Percentiles rank a stretch among this genome's conserved stretches.
These are phyloP conservation scores for Phytophthora citricola DNA, from an alignment of 352 stramenopile genomes.

Conservation along the genomic window DNA sequence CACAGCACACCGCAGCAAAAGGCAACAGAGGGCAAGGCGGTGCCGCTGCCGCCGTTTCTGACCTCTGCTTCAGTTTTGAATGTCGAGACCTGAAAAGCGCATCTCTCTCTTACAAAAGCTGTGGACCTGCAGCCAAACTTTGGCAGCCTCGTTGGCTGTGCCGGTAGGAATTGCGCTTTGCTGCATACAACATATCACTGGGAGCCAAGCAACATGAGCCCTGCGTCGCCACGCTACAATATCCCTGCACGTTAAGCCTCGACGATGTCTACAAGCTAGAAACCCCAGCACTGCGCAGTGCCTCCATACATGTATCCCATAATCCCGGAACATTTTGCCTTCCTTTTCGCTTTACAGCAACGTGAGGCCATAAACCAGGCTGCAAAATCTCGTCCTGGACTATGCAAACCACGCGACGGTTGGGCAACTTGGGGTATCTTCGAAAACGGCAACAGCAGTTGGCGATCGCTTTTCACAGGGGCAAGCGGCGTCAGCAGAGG, in stretches of 20 bases:
- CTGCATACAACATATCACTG: conserved; percentile 9
- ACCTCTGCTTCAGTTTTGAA: conserved; percentile 25
- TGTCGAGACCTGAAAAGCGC: conserved; percentile 1
- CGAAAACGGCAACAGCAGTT: conserved; percentile 18
- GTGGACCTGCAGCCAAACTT: neutral
- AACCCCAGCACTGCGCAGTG: too few species aligned
- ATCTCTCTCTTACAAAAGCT: conserved; percentile 3
- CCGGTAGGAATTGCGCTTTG: conserved; percentile 12
- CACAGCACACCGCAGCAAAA: neutral
- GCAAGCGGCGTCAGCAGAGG: conserved; percentile 14
- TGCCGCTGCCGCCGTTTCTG: conserved; percentile 17
- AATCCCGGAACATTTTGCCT: conserved; percentile 23
- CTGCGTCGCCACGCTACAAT: neutral
- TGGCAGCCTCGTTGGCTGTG: conserved; percentile 6
- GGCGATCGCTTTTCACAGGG: conserved; percentile 30
- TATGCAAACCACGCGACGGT: conserved; percentile 25
- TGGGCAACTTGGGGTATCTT: conserved; percentile 28
- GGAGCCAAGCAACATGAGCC: neutral
- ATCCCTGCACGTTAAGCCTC: neutral
- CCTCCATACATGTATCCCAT: neutral
- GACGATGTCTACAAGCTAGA: too few species aligned
- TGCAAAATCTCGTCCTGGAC: conserved; percentile 1
- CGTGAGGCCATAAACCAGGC: neutral
- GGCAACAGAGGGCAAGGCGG: neutral
- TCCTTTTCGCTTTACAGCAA: neutral